Evolutionary conservation across 345 rosid species (phyloP).

Genomic region (Eucalyptus decipiens): DNA sequence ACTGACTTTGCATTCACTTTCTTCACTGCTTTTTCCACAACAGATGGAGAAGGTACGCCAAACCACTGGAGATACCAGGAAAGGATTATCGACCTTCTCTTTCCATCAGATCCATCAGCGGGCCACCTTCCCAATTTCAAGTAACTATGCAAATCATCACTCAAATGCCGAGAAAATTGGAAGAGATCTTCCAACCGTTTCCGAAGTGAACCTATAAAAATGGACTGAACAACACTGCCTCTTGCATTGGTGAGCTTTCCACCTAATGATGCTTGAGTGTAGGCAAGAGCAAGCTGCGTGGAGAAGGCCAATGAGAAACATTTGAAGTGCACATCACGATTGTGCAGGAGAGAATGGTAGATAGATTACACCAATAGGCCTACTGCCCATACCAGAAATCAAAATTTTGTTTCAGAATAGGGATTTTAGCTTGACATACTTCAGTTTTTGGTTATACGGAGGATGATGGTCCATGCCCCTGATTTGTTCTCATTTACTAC

Average conservation of each 20-base stretch:
- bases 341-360: not conserved
- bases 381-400: not conserved
- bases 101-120: slow-evolving; percentile 4
- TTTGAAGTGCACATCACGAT: not conserved
- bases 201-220: slow-evolving; percentile 51
- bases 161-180: slow-evolving; percentile 18
- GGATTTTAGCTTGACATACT: not conserved
- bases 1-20: slow-evolving; percentile 33
- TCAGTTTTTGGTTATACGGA: not conserved
- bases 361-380: not conserved
- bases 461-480: not conserved
- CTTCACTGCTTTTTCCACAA: slow-evolving; percentile 24
- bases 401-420: not conserved
- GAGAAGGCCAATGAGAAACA: not conserved
- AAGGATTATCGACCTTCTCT: slow-evolving; percentile 26
- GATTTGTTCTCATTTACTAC: not conserved
- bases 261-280: slow-evolving; percentile 61
- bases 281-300: slow-evolving; percentile 68
- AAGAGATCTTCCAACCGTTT: slow-evolving; percentile 69
- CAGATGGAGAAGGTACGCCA: slow-evolving; percentile 49
- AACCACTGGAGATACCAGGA: slow-evolving; percentile 88
- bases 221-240: slow-evolving; percentile 64
- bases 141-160: slow-evolving; percentile 28
- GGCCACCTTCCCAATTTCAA: slow-evolving; percentile 61
- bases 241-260: slow-evolving; percentile 47